phyloP scores from a whole-genome alignment of 2,329 filamentous ascomycete species.

The Monosporascus sp. region DNA sequence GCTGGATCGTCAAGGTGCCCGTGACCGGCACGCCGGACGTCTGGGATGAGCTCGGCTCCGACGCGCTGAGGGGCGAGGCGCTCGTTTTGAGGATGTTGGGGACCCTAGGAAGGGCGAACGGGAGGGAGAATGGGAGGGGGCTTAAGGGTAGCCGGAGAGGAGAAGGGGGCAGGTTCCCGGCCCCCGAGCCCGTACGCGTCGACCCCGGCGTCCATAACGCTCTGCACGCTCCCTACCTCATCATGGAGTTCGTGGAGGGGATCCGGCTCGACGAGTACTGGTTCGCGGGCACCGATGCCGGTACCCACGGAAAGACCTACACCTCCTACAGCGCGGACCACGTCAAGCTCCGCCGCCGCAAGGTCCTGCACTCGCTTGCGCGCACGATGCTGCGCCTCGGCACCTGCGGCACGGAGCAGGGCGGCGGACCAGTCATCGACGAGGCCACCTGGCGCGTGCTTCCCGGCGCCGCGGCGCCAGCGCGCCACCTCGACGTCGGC shows the following conservation, averaged over 20 bases:
- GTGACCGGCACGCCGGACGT: slow-evolving; percentile 10
- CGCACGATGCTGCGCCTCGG: slow-evolving; percentile 15
- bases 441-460: slow-evolving; percentile 1
- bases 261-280: slow-evolving; percentile 16
- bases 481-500: slow-evolving; percentile 14
- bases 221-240: slow-evolving; percentile 7
- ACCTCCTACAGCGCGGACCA: not conserved
- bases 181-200: not conserved
- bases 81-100: slow-evolving; percentile 14
- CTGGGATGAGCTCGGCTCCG: slow-evolving; percentile 13
- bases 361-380: slow-evolving; percentile 14
- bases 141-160: slow-evolving; percentile 2
- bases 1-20: slow-evolving; percentile 22
- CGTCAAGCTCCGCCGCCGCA: not conserved
- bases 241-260: slow-evolving; percentile 15
- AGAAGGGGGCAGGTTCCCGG: not conserved
- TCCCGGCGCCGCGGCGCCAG: slow-evolving; percentile 5
- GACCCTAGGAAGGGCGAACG: not conserved
- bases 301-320: not conserved
- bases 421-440: slow-evolving; percentile 16
- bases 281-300: slow-evolving; percentile 9
- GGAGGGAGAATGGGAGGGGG: slow-evolving; percentile 5
- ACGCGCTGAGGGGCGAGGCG: slow-evolving; percentile 16
- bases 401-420: slow-evolving; percentile 12
- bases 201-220: not conserved